Base-by-base conservation (phyloP, 768 basidiomycete species). In the Xerocomellus amylosporus region DNA sequence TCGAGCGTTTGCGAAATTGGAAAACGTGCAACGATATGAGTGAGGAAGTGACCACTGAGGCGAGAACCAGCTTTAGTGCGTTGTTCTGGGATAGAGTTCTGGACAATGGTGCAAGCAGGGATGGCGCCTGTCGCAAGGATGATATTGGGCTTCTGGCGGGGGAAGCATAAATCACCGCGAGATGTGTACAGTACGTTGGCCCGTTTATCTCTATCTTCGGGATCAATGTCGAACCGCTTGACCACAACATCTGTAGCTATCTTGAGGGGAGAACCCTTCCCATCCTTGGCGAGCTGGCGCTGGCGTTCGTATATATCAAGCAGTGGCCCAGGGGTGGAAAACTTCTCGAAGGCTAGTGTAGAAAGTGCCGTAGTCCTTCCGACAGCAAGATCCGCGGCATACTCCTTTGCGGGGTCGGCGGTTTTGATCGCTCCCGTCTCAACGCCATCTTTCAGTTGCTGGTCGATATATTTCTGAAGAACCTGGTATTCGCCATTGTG, bases 71-170 rank as follows among this genome's bases (percentile, higher is more conserved):
- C 62, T 12, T 58, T 54, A 7, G n/a, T 24, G 5, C 39, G 34
- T 22, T 61, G 58, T 19, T 53, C 48, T 15, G 26, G 3, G 19
- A 63, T 40, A 6, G 58, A 64, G 44, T 63, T 63, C 22, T 54
- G 46, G 13, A 64, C 48, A n/a, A 63, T 47, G 24, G 62, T 64
- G 22, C 54, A 56, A 39, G 58, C 55, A n/a, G 62, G 62, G 12
- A 63, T 59, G 36, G 62, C 45, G 2, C 62, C 62, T 1, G 62
- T 55, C 31, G 62, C 62, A 17, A 63, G 61, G 19, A 63, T 63
- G 51, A 63, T 49, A 37, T 63, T 63, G 20, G 62, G 49, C 12
- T 50, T 55, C 24, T 42, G 40, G 20, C 51, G 30, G 10, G 30
- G 9, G 9, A 30, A 30, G 9, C 30, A 30, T 4, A 30, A 30